Evolutionary conservation across 768 basidiomycete species (phyloP), one percentile per base, ranked within the genome.

Genomic region (Xerocomellus amylosporus): DNA sequence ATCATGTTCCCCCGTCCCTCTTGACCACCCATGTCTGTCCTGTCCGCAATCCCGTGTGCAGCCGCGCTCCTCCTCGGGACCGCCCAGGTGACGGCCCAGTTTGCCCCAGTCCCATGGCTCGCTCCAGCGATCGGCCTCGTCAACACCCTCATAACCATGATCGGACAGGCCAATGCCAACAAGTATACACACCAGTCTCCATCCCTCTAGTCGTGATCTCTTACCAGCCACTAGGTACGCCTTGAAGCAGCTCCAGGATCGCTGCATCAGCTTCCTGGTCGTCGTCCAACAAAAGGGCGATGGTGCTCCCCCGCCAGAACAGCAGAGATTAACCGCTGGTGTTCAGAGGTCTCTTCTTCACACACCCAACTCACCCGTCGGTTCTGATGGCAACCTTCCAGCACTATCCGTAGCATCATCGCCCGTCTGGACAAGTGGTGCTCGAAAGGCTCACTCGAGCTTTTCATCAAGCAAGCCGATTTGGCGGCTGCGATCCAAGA

Each of bases 61-160:
- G 37, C 59, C 12, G 30, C 52, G 4, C 13, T 63, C 38, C 13
- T 61, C 33, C 43, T 71, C 31, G 41, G 57, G 4, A 57, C 63
- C 5, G 77, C 77, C 8, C 78, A 81, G 60, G 68, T 78, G 2
- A 69, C 79, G 17, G 78, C 81, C 20, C 66, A 78, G 48, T 74
- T 80, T 46, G 65, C 74, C 22, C 78, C 80, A 10, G 67, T 83
- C 8, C 82, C 82, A 30, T 80, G 73, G 46, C 68, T 83, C 14
- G 69, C 64, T 8, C 73, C 76, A 13, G 73, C 74, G 13, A 71
- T 78, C 26, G 77, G 75, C 17, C 51, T 75, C 1, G 59, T 80
- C 14, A 74, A 73, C 40, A 69, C 62, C 31, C 78, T 85, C 39
- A 65, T 83, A 20, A 51, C 75, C 46, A 68, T 80, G 30, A 77